These are phyloP conservation scores for Parietichytrium sp. DNA, from an alignment of 108 stramenopile genomes.

Conservation along the genomic window DNA sequence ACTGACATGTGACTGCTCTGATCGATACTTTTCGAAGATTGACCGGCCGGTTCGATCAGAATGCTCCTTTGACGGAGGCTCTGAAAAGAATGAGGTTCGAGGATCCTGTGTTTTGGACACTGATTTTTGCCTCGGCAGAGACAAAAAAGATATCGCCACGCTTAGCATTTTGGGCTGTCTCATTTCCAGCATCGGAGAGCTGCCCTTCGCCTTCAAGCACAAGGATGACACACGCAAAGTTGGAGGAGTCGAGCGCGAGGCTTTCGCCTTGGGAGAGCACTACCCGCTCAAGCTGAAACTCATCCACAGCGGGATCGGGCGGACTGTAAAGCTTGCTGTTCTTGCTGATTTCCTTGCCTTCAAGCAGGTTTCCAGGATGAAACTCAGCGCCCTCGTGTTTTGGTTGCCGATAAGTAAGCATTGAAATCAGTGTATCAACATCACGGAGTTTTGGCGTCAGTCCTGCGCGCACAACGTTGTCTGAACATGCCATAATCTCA, in stretches of 20 bases:
- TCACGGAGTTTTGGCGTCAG: slow-evolving; percentile 97
- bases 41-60: no score
- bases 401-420: slow-evolving; percentile 77
- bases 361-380: slow-evolving; percentile 17
- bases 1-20: no score
- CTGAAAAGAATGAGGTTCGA: slow-evolving; percentile 6
- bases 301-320: slow-evolving; percentile 10
- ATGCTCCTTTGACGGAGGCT: slow-evolving; percentile 26
- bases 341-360: neutral
- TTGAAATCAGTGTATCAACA: slow-evolving; percentile 83
- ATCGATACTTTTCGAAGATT: no score
- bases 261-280: neutral
- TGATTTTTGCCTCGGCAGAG: slow-evolving; percentile 33
- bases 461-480: slow-evolving; percentile 97
- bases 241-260: neutral
- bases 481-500: slow-evolving; percentile 96
- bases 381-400: slow-evolving; percentile 39
- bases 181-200: neutral
- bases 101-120: no score
- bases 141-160: slow-evolving; percentile 34
- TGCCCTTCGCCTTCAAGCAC: neutral
- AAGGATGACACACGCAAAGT: neutral
- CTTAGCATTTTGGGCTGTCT: slow-evolving; percentile 12
- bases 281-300: slow-evolving; percentile 36
- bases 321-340: slow-evolving; percentile 30